phyloP scores from a whole-genome alignment of 148 eudicot genomes.

The Cornus kousa region DNA sequence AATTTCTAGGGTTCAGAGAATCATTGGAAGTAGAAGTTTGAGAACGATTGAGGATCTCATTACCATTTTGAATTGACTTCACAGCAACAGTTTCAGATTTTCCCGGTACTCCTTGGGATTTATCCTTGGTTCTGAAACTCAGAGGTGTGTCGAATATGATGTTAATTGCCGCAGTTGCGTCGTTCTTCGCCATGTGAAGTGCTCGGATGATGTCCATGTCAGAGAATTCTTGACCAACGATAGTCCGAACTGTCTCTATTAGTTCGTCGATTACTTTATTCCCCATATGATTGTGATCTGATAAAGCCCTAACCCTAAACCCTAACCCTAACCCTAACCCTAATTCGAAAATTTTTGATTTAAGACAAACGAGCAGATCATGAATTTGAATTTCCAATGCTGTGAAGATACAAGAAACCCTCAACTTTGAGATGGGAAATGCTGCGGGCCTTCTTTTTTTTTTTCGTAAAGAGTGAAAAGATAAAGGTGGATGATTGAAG shows the following conservation, averaged over 20 bases:
- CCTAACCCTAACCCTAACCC: background rate
- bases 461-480: background rate
- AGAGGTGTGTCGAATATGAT: conserved; percentile 82
- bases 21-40: background rate
- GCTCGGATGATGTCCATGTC: conserved; percentile 94
- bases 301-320: conserved; percentile 26
- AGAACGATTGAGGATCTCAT: background rate
- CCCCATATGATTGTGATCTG: conserved; percentile 35
- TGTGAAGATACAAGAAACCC: too few species aligned
- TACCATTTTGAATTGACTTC: background rate
- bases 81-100: background rate
- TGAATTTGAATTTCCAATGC: background rate
- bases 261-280: conserved; percentile 58
- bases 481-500: background rate
- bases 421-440: background rate
- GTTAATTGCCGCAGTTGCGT: conserved; percentile 87
- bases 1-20: conserved; percentile 7
- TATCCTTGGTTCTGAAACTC: conserved; percentile 21
- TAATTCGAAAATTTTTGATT: background rate
- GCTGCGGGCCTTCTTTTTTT: background rate
- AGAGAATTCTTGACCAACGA: conserved; percentile 71
- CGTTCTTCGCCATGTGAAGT: conserved; percentile 89
- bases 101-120: conserved; percentile 2
- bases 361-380: background rate
- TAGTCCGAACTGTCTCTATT: conserved; percentile 58